Evolutionary conservation across 257 asterid species (phyloP), one percentile per base, ranked within the genome.

Genomic region (Scutellaria baicalensis): DNA sequence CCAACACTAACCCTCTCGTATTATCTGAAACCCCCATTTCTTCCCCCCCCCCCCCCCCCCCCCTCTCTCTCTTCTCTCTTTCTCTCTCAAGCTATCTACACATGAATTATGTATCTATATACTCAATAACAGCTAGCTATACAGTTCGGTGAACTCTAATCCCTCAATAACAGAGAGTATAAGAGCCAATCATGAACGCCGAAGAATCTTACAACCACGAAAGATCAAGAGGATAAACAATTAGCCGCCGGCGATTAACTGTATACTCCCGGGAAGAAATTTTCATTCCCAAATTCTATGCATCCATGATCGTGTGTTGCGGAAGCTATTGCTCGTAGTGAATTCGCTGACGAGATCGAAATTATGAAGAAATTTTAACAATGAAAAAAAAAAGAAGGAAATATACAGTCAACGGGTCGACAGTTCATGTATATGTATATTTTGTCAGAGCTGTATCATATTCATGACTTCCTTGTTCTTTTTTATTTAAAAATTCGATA

Each of bases 1-100:
- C 98, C 80, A 93, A 72, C 6, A 85, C 56, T 64, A 93, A 75
- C 57, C 98, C 97, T 60, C 89, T 85, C 48, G 84, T 70, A 62
- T 93, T 93, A 77, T 90, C 98, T 61, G 93, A 86, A 74, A 67
- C 62, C 64, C 75, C 90, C 92, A 83, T 86, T 63, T 31, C 75
- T 20, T 59, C 45, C 18, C 42, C 58, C 71, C 43, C 48, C 35
- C 47, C 20, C 69, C 47, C 38, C 48, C 52, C 36, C 36, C 40
- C 66, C 39, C 9, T 6, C 3, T n/a, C 33, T 27, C 33, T 27
- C 33, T 27, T 64, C 2, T 27, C 33, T 2, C 33, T 27, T 27
- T 27, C 33, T 59, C 14, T 59, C 57, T 3, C 40, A 36, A 11
- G 57, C 67, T 71, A 73, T 78, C 49, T 3, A 33, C 38, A 7